Conservation (phyloP, 805 yeast genomes). For the Hermanozyma aechmeae region DNA sequence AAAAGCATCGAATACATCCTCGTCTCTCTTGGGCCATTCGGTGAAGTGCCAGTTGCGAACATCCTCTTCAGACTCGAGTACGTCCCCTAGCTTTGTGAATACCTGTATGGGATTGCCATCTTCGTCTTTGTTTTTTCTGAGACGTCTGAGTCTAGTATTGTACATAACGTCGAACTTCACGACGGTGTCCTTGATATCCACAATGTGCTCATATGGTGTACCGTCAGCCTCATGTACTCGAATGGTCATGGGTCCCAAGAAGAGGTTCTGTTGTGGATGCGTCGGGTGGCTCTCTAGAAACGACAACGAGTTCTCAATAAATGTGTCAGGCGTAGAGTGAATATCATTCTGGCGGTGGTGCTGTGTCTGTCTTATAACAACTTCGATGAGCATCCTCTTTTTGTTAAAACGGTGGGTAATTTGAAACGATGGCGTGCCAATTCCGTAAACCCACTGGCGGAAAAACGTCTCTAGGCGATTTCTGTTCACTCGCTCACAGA, state of each 20-base stretch:
- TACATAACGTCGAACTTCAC: constrained; percentile 90
- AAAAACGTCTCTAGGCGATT: constrained; percentile 75
- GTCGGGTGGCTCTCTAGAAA: constrained; percentile 33
- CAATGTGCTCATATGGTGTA: constrained; percentile 96
- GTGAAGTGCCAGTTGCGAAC: constrained; percentile 61
- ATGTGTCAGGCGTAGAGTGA: constrained; percentile 29
- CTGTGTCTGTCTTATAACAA: constrained; percentile 90
- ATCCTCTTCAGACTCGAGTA: constrained; percentile 53
- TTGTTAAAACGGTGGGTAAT: constrained; percentile 90
- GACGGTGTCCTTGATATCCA: constrained; percentile 74
- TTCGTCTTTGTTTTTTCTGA: constrained; percentile 54
- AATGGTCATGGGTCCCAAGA: constrained; percentile 93
- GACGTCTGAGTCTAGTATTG: constrained; percentile 83
- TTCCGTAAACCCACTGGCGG: constrained; percentile 85
- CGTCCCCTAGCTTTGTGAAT: constrained; percentile 63
- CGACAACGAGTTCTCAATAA: constrained; percentile 36
- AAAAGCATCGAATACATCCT: constrained; percentile 77
- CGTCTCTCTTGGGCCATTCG: constrained; percentile 65
- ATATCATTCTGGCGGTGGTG: constrained; percentile 40
- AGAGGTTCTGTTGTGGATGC: constrained; percentile 39
- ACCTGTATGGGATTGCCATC: constrained; percentile 20
- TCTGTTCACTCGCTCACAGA: constrained; percentile 93
- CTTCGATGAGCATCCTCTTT: constrained; percentile 87
- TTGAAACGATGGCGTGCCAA: constrained; percentile 82
- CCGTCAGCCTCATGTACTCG: constrained; percentile 98